phyloP scores from a whole-genome alignment of 345 rosid genomes.

The Gossypium turneri region DNA sequence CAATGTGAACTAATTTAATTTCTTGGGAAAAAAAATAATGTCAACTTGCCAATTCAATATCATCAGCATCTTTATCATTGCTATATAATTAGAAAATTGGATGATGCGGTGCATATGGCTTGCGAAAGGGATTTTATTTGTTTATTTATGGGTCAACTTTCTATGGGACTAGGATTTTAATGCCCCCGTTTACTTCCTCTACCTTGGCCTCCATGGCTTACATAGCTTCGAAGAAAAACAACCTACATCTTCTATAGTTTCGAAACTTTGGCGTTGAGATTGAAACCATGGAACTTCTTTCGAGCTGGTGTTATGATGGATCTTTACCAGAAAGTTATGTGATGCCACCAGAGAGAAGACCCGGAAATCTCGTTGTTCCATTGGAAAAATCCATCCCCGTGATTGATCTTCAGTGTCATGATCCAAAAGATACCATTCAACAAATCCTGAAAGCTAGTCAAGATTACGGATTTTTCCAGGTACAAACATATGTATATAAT shows the following conservation, averaged over 20 bases:
- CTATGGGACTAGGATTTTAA: constrained; percentile 1
- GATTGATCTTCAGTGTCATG: constrained; percentile 23
- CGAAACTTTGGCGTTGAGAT: background rate
- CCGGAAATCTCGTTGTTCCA: constrained; percentile 22
- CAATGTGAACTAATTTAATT: background rate
- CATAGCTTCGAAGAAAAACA: background rate
- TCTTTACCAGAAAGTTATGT: constrained; percentile 30
- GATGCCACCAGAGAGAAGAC: constrained; percentile 30
- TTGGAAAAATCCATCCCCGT: constrained; percentile 25
- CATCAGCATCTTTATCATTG: background rate
- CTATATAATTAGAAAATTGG: constrained; percentile 18
- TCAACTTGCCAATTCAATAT: constrained; percentile 20
- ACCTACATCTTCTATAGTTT: background rate
- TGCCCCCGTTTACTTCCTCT: background rate
- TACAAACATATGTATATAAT: background rate
- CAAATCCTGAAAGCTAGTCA: constrained; percentile 31
- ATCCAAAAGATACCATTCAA: constrained; percentile 15
- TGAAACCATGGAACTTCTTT: constrained; percentile 30
- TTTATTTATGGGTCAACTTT: constrained; percentile 19
- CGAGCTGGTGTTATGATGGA: constrained; percentile 23
- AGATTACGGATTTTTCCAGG: constrained; percentile 41
- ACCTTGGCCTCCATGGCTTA: background rate
- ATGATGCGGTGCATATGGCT: constrained; percentile 15
- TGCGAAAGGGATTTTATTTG: background rate
- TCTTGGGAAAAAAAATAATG: background rate